These are phyloP conservation scores for Trichoderma brevicompactum DNA, from an alignment of 2,329 filamentous ascomycete genomes.

Conservation along the genomic window DNA sequence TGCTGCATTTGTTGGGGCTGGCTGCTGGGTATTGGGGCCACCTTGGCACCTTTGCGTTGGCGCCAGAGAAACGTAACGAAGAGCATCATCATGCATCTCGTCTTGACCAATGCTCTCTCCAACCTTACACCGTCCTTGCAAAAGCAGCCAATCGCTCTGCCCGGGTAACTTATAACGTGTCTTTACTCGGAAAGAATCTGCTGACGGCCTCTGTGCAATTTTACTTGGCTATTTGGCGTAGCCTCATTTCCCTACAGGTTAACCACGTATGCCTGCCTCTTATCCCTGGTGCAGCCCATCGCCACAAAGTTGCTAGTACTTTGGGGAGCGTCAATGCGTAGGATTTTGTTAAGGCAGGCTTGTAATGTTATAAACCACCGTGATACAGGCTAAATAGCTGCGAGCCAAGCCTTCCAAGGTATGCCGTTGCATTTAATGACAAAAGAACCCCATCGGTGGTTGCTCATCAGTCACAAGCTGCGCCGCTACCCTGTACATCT, in stretches of 20 bases:
- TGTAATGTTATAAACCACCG: neutral
- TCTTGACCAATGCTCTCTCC: no score
- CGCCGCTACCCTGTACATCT: neutral
- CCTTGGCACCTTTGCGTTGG: neutral
- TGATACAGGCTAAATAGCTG: neutral
- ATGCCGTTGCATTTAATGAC: neutral
- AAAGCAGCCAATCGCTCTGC: no score
- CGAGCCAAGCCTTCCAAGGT: neutral
- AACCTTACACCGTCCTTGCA: neutral
- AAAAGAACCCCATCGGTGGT: neutral
- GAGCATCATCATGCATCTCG: neutral
- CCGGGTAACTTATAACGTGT: no score
- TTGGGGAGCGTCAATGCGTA: neutral
- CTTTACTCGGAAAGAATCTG: no score
- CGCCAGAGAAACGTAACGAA: neutral
- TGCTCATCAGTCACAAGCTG: neutral
- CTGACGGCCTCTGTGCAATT: no score
- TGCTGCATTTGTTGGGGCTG: conserved; percentile 19
- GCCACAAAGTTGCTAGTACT: neutral
- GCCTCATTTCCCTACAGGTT: neutral
- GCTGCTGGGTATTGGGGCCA: neutral
- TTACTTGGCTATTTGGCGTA: no score
- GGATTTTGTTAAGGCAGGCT: neutral
- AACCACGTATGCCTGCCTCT: neutral
- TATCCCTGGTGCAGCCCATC: neutral